phyloP scores from a whole-genome alignment of 306 rosid species.

The Acacia confusa region DNA sequence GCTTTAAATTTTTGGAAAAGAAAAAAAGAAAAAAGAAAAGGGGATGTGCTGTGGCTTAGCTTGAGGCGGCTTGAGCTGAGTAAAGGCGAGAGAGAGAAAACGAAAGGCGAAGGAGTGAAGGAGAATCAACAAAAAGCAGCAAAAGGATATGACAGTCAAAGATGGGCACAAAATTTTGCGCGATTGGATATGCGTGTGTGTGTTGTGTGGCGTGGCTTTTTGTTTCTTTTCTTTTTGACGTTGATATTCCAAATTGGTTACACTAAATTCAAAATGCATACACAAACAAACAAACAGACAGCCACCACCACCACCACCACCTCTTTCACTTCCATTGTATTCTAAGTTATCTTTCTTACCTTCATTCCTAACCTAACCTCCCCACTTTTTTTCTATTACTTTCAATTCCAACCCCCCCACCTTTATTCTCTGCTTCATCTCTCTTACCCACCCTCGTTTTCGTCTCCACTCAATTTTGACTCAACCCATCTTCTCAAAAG shows the following conservation, averaged over 20 bases:
- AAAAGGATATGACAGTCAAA: not conserved
- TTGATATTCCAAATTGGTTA: not conserved
- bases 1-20: too few relatives aligned
- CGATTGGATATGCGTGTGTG: not conserved
- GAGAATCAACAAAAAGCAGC: not conserved
- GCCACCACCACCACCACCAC: not conserved
- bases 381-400: not conserved
- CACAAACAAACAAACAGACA: not conserved
- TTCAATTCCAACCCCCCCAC: not conserved
- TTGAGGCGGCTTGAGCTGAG: not conserved
- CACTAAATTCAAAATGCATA: not conserved
- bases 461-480: too few relatives aligned
- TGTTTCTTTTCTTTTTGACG: not conserved
- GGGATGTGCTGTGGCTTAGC: too few relatives aligned
- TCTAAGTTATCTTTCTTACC: not conserved
- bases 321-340: not conserved
- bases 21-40: too few relatives aligned
- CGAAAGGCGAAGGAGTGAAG: not conserved
- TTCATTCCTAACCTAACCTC: not conserved
- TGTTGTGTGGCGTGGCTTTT: not conserved
- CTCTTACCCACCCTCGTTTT: too few relatives aligned
- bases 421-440: not conserved
- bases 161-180: not conserved
- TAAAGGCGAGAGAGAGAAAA: not conserved
- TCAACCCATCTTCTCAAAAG: too few relatives aligned